Evolutionary conservation across 208 protist genomes (phyloP).

Genomic region (Balamuthia mandrillaris): DNA sequence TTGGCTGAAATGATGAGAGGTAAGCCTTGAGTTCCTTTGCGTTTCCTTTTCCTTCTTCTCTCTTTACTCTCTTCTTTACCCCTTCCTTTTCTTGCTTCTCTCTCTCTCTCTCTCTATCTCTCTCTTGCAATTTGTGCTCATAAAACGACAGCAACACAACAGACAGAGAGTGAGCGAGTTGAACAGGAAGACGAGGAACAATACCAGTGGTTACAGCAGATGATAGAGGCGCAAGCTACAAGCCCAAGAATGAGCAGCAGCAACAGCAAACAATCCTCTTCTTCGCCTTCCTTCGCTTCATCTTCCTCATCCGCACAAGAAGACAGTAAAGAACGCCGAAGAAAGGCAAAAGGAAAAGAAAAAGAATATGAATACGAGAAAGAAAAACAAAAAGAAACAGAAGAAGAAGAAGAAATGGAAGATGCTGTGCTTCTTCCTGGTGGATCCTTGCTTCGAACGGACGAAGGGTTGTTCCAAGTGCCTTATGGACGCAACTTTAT

Average conservation of each 20-base stretch:
- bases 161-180: no score
- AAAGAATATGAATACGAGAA: neutral
- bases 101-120: no score
- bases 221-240: no score
- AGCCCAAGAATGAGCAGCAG: no score
- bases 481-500: no score
- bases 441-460: neutral
- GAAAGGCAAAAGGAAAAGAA: neutral
- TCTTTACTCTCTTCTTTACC: neutral
- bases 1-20: no score
- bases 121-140: no score
- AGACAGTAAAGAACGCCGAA: neutral
- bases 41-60: no score
- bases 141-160: no score
- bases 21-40: no score
- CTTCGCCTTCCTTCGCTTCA: neutral
- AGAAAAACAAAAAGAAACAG: neutral
- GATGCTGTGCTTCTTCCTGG: neutral
- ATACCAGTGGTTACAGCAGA: no score
- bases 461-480: neutral
- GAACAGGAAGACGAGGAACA: no score
- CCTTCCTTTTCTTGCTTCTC: neutral
- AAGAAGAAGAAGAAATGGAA: neutral
- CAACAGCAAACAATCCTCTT: neutral
- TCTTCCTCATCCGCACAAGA: neutral